Evolutionary conservation across 257 asterid species (phyloP), one percentile per base, ranked within the genome.

Genomic region (Solanum chaucha): DNA sequence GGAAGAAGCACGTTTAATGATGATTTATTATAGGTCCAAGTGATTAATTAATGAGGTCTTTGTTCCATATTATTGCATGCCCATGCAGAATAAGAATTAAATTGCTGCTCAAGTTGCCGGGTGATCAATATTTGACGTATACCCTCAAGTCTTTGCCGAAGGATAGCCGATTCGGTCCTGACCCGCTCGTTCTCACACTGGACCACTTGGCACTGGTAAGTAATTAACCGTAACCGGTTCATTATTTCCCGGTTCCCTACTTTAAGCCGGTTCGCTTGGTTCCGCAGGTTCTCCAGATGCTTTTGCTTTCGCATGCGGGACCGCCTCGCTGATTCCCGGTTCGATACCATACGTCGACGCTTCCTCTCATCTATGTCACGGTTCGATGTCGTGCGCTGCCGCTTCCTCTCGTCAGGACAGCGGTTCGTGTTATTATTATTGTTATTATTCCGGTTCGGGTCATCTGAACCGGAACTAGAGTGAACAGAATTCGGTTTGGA

Each of bases 271-370:
- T 85, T 93, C 90, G 89, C 92, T 90, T 93, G 94, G 93, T 82
- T 92, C 97, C 98, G 89, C 89, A 95, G 28, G 88, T 95, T 92
- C 93, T 94, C 98, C 95, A 93, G 22, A 85, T 95, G 98, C 81
- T 89, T 92, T 90, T 93, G 97, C 90, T 96, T 95, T 73, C 99
- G 87, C 97, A 92, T 88, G 34, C 99, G 94, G 51, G 99, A 96
- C 90, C 98, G 91, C 85, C 96, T 89, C 0, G 99, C 99, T 22
- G 99, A 96, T 85, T 95, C 98, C 82, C 99, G 95, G 98, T 96
- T 96, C 87, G 98, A 95, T 86, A 93, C 32, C 98, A 92, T 96
- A 4, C 99, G 96, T 86, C 94, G 89, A 14, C 88, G 92, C 93
- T 95, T 95, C 34, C 95, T 90, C 65, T 96, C 98, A 83, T 94